These are phyloP conservation scores for Fagus crenata DNA, from an alignment of 306 rosid species.

Conservation along the genomic window DNA sequence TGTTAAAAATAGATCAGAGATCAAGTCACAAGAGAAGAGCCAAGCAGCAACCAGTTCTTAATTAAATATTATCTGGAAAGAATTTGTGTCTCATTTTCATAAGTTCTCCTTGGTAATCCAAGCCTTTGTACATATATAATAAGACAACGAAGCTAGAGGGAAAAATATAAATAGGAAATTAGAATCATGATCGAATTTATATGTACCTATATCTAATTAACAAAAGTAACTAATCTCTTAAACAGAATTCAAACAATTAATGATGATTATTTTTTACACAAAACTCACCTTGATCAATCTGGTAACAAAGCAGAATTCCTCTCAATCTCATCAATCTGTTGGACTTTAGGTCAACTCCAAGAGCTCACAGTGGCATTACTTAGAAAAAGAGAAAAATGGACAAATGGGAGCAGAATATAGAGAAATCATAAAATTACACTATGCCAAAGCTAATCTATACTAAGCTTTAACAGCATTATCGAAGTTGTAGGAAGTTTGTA, in stretches of 20 bases:
- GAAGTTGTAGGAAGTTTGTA: neutral
- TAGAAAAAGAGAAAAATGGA: neutral
- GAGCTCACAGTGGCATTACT: neutral
- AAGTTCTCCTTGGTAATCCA: too few species aligned
- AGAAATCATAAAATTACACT: neutral
- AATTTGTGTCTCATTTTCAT: too few species aligned
- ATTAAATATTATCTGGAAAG: too few species aligned
- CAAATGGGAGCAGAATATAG: neutral
- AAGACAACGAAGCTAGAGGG: neutral
- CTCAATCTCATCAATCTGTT: neutral
- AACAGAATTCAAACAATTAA: too few species aligned
- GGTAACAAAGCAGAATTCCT: neutral
- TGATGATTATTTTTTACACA: too few species aligned
- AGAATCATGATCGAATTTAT: too few species aligned
- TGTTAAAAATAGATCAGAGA: neutral
- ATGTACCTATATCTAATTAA: too few species aligned
- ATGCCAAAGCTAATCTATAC: neutral
- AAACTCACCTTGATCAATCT: neutral
- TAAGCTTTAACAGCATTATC: neutral
- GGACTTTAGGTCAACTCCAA: neutral
- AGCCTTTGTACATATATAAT: neutral
- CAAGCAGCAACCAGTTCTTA: neutral
- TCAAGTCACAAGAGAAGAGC: neutral
- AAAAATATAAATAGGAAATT: neutral
- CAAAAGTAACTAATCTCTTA: too few species aligned